Evolutionary conservation across 78 protist species (phyloP), one percentile per base, ranked within the genome.

Genomic region (Dictyostelium purpureum): DNA sequence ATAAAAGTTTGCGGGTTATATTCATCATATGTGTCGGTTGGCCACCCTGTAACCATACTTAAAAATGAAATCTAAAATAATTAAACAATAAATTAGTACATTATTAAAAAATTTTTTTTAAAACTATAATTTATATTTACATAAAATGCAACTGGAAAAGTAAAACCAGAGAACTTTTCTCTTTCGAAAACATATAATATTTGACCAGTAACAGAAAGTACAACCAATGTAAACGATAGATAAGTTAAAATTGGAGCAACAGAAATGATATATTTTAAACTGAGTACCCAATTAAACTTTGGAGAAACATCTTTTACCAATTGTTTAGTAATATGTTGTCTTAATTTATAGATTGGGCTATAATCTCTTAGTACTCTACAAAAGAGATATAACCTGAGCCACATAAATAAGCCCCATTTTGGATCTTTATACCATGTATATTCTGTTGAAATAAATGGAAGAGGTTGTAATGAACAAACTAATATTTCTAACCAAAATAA

Each of bases 321-420:
- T 26, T 69, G 71, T 24, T 31, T 73, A 2, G 12, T 6, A 14
- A 83, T 83, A 18, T 45, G 61, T 6, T 31, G 42, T 56, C 91
- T 49, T 1, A 73, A 11, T 59, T 47, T 52, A 43, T 83, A 83
- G 4, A 83, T 63, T 71, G 69, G 74, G n/a, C 77, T 73, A 43
- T 73, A 83, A n/a, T 83, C 91, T 28, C 91, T 40, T 6, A 71
- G 52, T 5, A 83, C 63, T 59, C 91, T 51, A 21, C 70, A 47
- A 38, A 83, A 73, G 66, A 83, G 35, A 47, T 83, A 83, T 7
- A 83, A 40, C 31, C 91, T 49, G n/a, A 83, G 65, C 91, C 91
- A 83, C 91, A 83, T 83, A 3, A 83, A 45, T 26, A 83, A 45
- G 21, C 91, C 91, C 91, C 91, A 83, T 33, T 83, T 83, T 14